Evolutionary conservation across 441 rosid genomes (phyloP).

Genomic region (Francoa sonchifolia): DNA sequence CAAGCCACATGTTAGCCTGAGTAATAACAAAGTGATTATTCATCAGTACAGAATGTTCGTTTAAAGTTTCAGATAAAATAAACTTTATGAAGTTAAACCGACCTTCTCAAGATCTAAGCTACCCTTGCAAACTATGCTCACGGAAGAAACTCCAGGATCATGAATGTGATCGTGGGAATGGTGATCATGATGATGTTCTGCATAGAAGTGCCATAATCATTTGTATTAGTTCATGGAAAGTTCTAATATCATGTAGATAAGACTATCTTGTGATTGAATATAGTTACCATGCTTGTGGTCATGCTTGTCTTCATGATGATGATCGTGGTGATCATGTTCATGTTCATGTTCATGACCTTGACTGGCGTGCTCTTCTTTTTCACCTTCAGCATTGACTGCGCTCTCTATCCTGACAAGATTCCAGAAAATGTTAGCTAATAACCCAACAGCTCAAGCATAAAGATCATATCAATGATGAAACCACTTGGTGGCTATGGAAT

Average conservation of each 20-base stretch:
- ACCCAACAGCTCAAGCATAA: background rate
- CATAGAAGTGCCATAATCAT: conserved; percentile 7
- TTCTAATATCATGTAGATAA: no score
- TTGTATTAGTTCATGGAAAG: background rate
- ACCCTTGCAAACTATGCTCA: conserved; percentile 90
- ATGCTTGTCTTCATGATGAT: conserved; percentile 38
- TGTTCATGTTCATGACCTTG: conserved; percentile 26
- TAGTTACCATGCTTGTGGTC: conserved; percentile 47
- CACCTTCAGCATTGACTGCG: conserved; percentile 43
- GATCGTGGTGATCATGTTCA: conserved; percentile 25
- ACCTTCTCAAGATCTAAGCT: conserved; percentile 96
- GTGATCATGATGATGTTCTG: conserved; percentile 56
- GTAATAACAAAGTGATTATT: conserved; percentile 4
- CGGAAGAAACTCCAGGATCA: conserved; percentile 89
- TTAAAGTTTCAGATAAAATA: no score
- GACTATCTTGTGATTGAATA: conserved; percentile 10
- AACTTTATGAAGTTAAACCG: conserved; percentile 14
- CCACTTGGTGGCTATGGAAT: no score
- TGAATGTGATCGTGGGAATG: conserved; percentile 84
- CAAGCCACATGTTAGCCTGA: conserved; percentile 94
- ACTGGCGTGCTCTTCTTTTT: conserved; percentile 32
- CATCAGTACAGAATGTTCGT: background rate
- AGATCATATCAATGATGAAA: no score
- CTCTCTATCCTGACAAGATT: conserved; percentile 61
- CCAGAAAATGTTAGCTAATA: conserved; percentile 10